A percentile compares a stretch with the other conserved stretches of the same genome.
These are phyloP conservation scores for Lactarius hengduanensis DNA, from an alignment of 768 basidiomycete species.

Conservation along the genomic window DNA sequence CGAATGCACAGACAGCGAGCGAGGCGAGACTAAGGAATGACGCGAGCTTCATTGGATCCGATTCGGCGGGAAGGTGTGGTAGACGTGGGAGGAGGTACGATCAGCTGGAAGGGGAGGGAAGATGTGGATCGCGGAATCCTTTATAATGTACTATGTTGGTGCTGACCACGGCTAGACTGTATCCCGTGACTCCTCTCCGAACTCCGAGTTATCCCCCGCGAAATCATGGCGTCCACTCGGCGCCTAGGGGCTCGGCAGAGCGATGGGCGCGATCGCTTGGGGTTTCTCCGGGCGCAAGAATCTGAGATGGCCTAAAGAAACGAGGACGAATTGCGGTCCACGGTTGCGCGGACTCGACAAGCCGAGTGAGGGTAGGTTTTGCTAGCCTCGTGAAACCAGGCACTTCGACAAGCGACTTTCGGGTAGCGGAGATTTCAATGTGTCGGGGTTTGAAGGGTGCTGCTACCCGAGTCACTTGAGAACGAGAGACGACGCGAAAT, in stretches of 20 bases:
- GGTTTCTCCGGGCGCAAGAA: too few species aligned
- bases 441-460: too few species aligned
- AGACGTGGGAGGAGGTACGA: conserved; percentile 23
- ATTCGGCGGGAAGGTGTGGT: neutral
- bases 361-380: too few species aligned
- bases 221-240: too few species aligned
- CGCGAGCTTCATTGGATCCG: conserved; percentile 22
- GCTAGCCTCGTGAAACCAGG: too few species aligned
- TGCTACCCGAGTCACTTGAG: too few species aligned
- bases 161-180: neutral
- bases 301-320: too few species aligned
- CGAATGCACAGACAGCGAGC: conserved; percentile 30
- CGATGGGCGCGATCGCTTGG: neutral
- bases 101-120: conserved; percentile 28
- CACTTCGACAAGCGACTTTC: too few species aligned
- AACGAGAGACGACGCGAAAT: too few species aligned
- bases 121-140: conserved; percentile 17
- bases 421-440: too few species aligned
- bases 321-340: too few species aligned
- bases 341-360: too few species aligned
- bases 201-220: neutral
- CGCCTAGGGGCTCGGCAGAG: neutral
- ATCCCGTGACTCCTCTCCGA: neutral
- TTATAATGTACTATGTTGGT: neutral
- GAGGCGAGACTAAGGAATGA: conserved; percentile 29